phyloP scores from a whole-genome alignment of 805 yeast species.

The Pichia heedii region DNA sequence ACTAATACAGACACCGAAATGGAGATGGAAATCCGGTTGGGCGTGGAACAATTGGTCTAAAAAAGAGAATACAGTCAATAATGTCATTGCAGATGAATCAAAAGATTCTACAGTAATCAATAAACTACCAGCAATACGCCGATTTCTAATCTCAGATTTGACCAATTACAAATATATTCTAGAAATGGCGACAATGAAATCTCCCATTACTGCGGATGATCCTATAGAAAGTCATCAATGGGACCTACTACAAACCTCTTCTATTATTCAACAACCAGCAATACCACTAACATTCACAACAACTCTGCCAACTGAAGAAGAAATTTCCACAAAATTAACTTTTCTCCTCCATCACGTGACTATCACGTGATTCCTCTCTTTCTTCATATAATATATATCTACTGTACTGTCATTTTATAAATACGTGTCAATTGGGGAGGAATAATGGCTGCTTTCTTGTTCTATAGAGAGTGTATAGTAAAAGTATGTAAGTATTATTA shows the following conservation, averaged over 20 bases:
- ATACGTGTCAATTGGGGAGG: not conserved
- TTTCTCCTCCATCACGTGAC: not conserved
- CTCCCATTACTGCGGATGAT: no score
- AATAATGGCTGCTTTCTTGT: not conserved
- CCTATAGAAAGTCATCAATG: not conserved
- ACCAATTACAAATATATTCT: not conserved
- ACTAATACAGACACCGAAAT: not conserved
- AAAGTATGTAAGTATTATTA: no score
- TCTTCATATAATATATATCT: no score
- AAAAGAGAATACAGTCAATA: not conserved
- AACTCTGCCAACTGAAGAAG: not conserved
- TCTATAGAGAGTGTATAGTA: no score
- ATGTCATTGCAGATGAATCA: no score
- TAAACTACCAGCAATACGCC: not conserved
- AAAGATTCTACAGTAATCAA: no score
- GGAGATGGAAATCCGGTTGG: not conserved
- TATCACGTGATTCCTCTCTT: not conserved
- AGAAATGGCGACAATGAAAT: not conserved
- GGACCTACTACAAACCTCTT: not conserved
- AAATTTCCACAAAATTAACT: not conserved
- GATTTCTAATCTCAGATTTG: not conserved
- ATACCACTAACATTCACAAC: not conserved
- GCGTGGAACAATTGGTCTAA: not conserved
- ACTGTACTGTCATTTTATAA: not conserved
- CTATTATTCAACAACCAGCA: not conserved